Conservation (phyloP, 305 asterid genomes). For the Solanum hybrid region DNA sequence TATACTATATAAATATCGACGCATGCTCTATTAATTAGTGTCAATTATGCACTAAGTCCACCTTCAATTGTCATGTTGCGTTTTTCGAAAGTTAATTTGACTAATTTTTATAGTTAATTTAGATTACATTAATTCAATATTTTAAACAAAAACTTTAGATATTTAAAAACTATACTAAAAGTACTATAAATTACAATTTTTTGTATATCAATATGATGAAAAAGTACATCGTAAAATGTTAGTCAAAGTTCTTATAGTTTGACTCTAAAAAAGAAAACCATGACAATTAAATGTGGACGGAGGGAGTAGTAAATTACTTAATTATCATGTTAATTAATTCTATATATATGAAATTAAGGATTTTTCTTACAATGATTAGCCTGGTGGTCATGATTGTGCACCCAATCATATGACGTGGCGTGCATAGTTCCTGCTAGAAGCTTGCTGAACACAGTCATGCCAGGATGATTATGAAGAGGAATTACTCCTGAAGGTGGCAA, state of each 20-base stretch:
- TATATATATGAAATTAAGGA: too few relatives aligned
- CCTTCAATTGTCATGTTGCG: too few relatives aligned
- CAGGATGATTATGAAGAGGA: constrained; percentile 23
- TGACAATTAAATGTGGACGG: neutral
- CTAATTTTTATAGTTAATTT: too few relatives aligned
- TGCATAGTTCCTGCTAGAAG: constrained; percentile 10
- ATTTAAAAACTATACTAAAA: too few relatives aligned
- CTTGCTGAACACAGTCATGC: constrained; percentile 18
- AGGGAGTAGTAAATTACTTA: neutral
- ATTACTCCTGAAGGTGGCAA: constrained; percentile 17
- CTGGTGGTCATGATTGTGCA: neutral
- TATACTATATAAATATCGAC: neutral
- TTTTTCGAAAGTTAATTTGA: too few relatives aligned
- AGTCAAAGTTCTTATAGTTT: neutral
- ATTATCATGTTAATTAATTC: neutral
- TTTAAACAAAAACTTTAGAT: neutral
- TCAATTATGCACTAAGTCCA: neutral
- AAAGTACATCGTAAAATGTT: too few relatives aligned
- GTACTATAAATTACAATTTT: neutral
- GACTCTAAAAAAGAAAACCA: neutral
- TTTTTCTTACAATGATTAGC: neutral
- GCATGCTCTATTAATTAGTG: neutral
- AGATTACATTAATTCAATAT: too few relatives aligned
- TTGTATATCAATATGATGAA: neutral
- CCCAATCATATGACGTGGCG: constrained; percentile 20